Evolutionary conservation across 306 rosid species (phyloP).

Genomic region (Lathyrus aphaca): DNA sequence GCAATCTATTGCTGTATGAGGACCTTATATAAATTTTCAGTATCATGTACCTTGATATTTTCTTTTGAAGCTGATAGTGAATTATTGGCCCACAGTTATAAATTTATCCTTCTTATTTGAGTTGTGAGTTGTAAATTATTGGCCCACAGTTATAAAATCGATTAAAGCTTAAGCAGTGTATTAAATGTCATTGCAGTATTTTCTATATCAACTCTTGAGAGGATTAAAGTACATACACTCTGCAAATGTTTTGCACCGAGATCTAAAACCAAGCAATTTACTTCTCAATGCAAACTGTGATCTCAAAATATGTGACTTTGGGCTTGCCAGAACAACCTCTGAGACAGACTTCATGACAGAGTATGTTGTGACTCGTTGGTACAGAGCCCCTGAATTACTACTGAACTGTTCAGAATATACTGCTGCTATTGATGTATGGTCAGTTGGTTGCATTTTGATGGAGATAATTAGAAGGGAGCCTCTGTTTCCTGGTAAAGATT

Average conservation of each 20-base stretch:
- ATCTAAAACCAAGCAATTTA: constrained; percentile 61
- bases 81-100: constrained; percentile 7
- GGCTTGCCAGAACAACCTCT: constrained; percentile 62
- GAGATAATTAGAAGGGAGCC: constrained; percentile 55
- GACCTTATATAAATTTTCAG: background rate
- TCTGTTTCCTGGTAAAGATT: constrained; percentile 59
- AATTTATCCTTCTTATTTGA: constrained; percentile 3
- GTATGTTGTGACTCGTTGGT: constrained; percentile 63
- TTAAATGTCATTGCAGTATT: constrained; percentile 45
- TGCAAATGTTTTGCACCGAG: constrained; percentile 61
- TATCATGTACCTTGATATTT: constrained; percentile 6
- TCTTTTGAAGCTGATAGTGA: constrained; percentile 13
- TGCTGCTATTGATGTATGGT: constrained; percentile 63
- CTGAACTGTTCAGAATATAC: constrained; percentile 57
- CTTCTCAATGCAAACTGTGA: constrained; percentile 61
- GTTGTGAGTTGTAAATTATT: background rate
- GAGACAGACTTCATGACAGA: constrained; percentile 61
- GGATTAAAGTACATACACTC: constrained; percentile 55
- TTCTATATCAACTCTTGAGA: constrained; percentile 51
- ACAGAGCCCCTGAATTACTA: constrained; percentile 60
- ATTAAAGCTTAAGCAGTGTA: constrained; percentile 26
- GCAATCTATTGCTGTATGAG: background rate
- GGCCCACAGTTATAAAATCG: background rate
- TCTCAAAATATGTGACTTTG: constrained; percentile 58
- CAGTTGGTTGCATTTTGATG: constrained; percentile 63